Percentiles rank a stretch among this genome's conserved stretches.
Conservation (phyloP, 1,284 basidiomycete species). For the Gymnopus androsaceus region DNA sequence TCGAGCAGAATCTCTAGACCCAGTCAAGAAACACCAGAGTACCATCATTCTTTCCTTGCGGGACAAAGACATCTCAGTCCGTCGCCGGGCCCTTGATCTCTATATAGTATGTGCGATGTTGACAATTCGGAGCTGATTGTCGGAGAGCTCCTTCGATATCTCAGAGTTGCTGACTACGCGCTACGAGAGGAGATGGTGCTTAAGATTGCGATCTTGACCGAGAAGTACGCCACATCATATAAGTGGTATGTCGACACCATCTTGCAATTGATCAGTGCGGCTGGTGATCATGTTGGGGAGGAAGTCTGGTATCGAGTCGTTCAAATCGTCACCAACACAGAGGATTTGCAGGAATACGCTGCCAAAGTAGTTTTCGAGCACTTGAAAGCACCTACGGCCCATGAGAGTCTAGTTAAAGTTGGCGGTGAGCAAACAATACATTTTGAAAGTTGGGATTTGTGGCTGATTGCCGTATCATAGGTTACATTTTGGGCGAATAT, state of each 20-base stretch:
- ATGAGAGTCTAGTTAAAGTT: slow-evolving; percentile 97
- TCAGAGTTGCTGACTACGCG: slow-evolving; percentile 93
- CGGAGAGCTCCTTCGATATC: slow-evolving; percentile 89
- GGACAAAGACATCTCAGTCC: slow-evolving; percentile 97
- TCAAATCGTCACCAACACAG: slow-evolving; percentile 98
- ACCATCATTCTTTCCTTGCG: slow-evolving; percentile 94
- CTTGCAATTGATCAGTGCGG: slow-evolving; percentile 91
- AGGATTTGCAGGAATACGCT: slow-evolving; percentile 94
- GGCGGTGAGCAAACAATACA: slow-evolving; percentile 61
- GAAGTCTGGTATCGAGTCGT: slow-evolving; percentile 99
- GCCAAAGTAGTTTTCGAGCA: slow-evolving; percentile 93
- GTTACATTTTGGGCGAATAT: slow-evolving; percentile 96
- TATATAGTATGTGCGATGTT: slow-evolving; percentile 99
- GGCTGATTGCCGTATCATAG: slow-evolving; percentile 38
- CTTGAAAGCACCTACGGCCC: slow-evolving; percentile 84
- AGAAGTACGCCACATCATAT: slow-evolving; percentile 94
- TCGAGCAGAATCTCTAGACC: slow-evolving; percentile 84
- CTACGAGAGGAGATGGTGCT: slow-evolving; percentile 97
- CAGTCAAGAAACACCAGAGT: slow-evolving; percentile 94
- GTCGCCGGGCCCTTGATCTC: slow-evolving; percentile 92
- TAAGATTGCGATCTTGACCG: slow-evolving; percentile 97
- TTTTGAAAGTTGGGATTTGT: background rate
- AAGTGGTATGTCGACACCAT: slow-evolving; percentile 98
- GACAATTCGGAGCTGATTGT: slow-evolving; percentile 96
- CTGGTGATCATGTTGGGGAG: slow-evolving; percentile 97